These are phyloP conservation scores for Wickerhamomyces pijperi DNA, from an alignment of 805 yeast genomes.

Conservation along the genomic window DNA sequence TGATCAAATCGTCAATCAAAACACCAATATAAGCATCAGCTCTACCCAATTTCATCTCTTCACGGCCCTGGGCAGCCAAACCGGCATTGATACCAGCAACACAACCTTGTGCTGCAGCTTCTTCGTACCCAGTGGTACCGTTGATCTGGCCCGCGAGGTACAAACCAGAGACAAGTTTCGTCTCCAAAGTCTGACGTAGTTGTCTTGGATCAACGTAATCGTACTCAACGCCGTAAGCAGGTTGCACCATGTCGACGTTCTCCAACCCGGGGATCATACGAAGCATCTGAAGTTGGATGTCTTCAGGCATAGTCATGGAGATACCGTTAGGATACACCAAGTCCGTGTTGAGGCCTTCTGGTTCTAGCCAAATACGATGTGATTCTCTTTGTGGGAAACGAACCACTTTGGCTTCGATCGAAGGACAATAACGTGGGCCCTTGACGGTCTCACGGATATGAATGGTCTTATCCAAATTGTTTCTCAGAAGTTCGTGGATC, in stretches of 20 bases:
- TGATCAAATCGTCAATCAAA: slow-evolving; percentile 82
- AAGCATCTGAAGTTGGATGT: slow-evolving; percentile 69
- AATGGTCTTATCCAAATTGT: slow-evolving; percentile 69
- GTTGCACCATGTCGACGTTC: slow-evolving; percentile 78
- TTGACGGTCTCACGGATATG: slow-evolving; percentile 90
- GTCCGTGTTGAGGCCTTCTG: slow-evolving; percentile 83
- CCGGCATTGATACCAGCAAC: slow-evolving; percentile 96
- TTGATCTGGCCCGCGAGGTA: slow-evolving; percentile 94
- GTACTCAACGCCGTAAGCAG: slow-evolving; percentile 98
- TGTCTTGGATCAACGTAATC: slow-evolving; percentile 94
- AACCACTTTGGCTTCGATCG: slow-evolving; percentile 80
- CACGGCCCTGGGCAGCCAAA: slow-evolving; percentile 28
- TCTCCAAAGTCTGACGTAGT: slow-evolving; percentile 64
- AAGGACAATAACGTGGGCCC: slow-evolving; percentile 97
- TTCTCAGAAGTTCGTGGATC: slow-evolving; percentile 57
- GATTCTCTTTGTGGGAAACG: slow-evolving; percentile 65
- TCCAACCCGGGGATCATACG: slow-evolving; percentile 80
- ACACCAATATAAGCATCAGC: slow-evolving; percentile 90
- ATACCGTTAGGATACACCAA: slow-evolving; percentile 95
- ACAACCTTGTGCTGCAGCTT: slow-evolving; percentile 95
- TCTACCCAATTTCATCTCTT: slow-evolving; percentile 48
- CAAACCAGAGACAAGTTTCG: slow-evolving; percentile 67
- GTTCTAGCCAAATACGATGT: slow-evolving; percentile 91
- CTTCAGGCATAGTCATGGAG: slow-evolving; percentile 92
- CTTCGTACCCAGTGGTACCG: slow-evolving; percentile 98